Base-by-base conservation (phyloP, 179 eudicot genomes). In the Spergularia azorica region DNA sequence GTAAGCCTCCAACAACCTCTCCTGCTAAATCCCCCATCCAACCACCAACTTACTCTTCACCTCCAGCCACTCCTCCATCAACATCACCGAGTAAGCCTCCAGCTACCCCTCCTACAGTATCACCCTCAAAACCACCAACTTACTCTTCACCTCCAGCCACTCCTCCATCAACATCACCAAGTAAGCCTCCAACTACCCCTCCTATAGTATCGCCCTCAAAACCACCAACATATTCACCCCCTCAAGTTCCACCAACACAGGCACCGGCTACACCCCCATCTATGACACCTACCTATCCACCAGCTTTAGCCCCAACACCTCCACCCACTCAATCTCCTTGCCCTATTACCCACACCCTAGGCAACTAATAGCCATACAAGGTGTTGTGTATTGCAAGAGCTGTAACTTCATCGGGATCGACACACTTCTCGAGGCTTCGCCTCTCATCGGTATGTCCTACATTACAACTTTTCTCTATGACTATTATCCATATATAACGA, bases 371-470 rank as follows among this genome's bases (percentile, higher is more conserved):
- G 90, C 88, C 4, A 84, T 88, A 21, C 85, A 86, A 67, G 93
- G 96, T 15, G 86, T 89, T 67, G 93, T 91, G 21, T 91, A 79
- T 55, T 91, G 92, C 87, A 89, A 91, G 80, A 62, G 88, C 50
- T 89, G 96, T 86, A 83, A 84, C 63, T 81, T 72, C 59, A 67
- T 43, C 8, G 90, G 90, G 20, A 64, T 83, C 26, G 85, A 87
- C 41, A 85, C 90, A 21, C 84, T 91, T 57, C n/a, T n/a, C 36
- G 83, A 57, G 20, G 91, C 90, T 72, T 67, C 80, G 9, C 87
- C 96, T 18, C 89, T 91, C 46, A 17, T 8, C 9, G 90, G 95
- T 68, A 67, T 39, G 67, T 32, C 5, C 11, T 39, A 14, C 9
- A 5, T 54, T 62, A 6, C 2, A 21, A 62, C 41, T 26, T 39